Percentiles rank a stretch among this genome's conserved stretches.
phyloP scores from a whole-genome alignment of 129 eudicot species.

The Flaveria robusta region DNA sequence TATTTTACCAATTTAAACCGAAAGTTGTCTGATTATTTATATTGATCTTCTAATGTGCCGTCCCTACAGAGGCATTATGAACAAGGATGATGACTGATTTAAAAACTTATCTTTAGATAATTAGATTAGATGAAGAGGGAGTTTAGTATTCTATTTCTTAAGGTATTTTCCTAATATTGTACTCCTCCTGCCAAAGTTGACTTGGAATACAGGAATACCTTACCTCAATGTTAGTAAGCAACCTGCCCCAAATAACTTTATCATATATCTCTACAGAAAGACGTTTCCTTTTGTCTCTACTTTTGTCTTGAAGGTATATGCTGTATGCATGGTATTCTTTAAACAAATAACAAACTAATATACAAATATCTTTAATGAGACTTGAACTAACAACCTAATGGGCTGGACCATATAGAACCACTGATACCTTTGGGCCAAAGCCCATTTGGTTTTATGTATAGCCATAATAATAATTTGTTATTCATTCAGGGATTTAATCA shows the following conservation, averaged over 20 bases:
- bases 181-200: conserved; percentile 42
- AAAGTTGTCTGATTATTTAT: conserved; percentile 6
- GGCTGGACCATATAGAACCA: neutral
- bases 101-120: conserved; percentile 6
- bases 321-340: neutral
- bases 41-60: conserved; percentile 17
- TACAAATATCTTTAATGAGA: neutral
- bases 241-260: conserved; percentile 34
- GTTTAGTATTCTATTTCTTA: conserved; percentile 18
- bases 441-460: conserved; percentile 1
- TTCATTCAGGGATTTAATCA: conserved; percentile 1
- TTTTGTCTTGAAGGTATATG: conserved; percentile 18
- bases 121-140: conserved; percentile 25
- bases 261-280: conserved; percentile 22
- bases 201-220: conserved; percentile 37
- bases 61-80: conserved; percentile 1
- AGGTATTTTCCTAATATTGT: conserved; percentile 23
- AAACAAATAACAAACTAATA: neutral
- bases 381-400: neutral
- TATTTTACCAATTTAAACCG: conserved; percentile 24
- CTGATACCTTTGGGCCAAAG: conserved; percentile 4
- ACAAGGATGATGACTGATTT: conserved; percentile 20
- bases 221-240: conserved; percentile 27
- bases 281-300: conserved; percentile 23
- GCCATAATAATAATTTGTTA: neutral